These are phyloP conservation scores for Annulohypoxylon stygium DNA, from an alignment of 495 filamentous ascomycete species.

Conservation along the genomic window DNA sequence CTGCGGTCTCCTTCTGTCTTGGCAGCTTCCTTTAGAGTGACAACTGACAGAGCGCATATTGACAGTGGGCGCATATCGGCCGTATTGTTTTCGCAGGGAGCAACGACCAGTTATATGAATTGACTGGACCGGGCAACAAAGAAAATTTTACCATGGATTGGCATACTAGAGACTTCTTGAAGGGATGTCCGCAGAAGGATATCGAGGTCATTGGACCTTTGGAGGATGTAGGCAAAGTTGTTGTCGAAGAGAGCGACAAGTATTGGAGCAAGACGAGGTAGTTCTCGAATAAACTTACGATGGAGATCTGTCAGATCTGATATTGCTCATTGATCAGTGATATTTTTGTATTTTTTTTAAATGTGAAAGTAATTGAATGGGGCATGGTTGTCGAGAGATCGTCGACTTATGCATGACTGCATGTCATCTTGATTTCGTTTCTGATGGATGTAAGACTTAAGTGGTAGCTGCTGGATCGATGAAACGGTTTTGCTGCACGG, in stretches of 20 bases:
- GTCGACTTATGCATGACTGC: conserved; percentile 7
- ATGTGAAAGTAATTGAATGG: neutral
- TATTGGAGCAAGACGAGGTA: conserved; percentile 60
- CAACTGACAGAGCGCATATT: conserved; percentile 45
- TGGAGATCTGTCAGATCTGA: neutral
- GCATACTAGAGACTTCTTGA: conserved; percentile 62
- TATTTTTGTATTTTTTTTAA: neutral
- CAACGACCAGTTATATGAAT: conserved; percentile 59
- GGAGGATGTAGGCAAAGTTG: conserved; percentile 58
- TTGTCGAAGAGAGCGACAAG: conserved; percentile 59
- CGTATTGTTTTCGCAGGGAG: conserved; percentile 66
- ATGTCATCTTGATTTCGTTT: conserved; percentile 24
- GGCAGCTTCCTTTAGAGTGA: neutral
- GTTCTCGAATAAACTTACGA: neutral
- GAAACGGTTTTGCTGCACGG: conserved; percentile 23
- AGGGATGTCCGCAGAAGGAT: conserved; percentile 57
- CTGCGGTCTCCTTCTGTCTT: neutral
- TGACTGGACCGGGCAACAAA: conserved; percentile 63
- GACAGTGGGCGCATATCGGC: conserved; percentile 69
- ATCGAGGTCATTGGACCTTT: conserved; percentile 65
- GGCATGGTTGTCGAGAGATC: neutral
- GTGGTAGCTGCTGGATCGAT: conserved; percentile 25
- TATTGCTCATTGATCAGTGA: neutral
- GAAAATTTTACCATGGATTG: conserved; percentile 68
- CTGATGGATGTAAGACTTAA: neutral